phyloP scores from a whole-genome alignment of 305 asterid genomes.

The Galium porrigens region DNA sequence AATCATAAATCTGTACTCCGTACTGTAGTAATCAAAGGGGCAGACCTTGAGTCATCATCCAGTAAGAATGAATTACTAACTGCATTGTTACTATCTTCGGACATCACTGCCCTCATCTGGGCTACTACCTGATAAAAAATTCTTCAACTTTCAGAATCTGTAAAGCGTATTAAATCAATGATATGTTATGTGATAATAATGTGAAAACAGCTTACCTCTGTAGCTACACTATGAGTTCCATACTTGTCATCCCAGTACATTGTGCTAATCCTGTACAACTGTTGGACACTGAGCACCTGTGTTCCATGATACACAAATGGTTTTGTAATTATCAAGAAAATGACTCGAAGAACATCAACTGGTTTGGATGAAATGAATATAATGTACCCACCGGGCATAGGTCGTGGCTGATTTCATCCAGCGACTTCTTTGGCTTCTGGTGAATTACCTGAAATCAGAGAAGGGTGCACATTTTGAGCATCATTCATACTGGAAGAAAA shows the following conservation, averaged over 20 bases:
- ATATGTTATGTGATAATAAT: slow-evolving; percentile 21
- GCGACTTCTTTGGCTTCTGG: slow-evolving; percentile 43
- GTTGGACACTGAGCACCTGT: slow-evolving; percentile 58
- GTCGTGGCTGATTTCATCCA: slow-evolving; percentile 40
- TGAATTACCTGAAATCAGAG: slow-evolving; percentile 33
- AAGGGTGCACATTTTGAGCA: slow-evolving; percentile 5
- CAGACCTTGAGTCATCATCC: slow-evolving; percentile 54
- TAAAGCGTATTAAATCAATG: slow-evolving; percentile 23
- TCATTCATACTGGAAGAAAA: neutral
- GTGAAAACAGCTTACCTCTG: slow-evolving; percentile 47
- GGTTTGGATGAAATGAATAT: neutral
- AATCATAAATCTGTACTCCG: neutral
- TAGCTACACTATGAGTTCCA: slow-evolving; percentile 48
- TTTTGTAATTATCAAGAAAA: neutral
- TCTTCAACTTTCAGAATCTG: neutral
- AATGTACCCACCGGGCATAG: slow-evolving; percentile 41
- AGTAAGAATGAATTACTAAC: slow-evolving; percentile 48
- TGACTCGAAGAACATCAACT: slow-evolving; percentile 1
- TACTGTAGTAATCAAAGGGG: neutral
- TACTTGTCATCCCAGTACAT: slow-evolving; percentile 67
- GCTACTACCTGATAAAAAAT: slow-evolving; percentile 36
- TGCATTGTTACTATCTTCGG: slow-evolving; percentile 46
- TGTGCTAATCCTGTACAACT: slow-evolving; percentile 49
- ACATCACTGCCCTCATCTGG: slow-evolving; percentile 47
- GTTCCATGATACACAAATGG: slow-evolving; percentile 9